A percentile compares a stretch with the other conserved stretches of the same genome.
phyloP scores from a whole-genome alignment of 768 basidiomycete genomes.

The Mycena vulgaris region DNA sequence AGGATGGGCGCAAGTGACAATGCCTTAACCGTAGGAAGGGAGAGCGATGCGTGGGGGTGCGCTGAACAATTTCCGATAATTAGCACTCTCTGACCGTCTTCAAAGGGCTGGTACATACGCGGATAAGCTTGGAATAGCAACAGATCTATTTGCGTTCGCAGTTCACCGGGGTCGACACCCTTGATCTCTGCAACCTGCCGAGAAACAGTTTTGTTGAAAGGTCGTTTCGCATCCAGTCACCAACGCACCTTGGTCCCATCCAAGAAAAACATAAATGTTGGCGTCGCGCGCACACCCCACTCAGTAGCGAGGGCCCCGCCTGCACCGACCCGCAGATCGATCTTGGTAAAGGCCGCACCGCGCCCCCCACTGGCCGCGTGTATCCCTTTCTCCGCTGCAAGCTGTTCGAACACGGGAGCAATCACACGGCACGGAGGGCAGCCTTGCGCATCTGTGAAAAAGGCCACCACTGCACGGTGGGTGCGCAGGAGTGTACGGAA shows the following conservation, averaged over 20 bases:
- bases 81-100: conserved; percentile 14
- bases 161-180: conserved; percentile 78
- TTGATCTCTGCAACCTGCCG: conserved; percentile 77
- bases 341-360: conserved; percentile 86
- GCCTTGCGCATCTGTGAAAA: conserved; percentile 81
- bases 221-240: neutral
- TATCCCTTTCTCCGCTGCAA: conserved; percentile 76
- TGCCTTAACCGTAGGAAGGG: conserved; percentile 72
- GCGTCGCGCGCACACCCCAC: conserved; percentile 82
- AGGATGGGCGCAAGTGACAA: conserved; percentile 83
- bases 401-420: conserved; percentile 85
- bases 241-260: conserved; percentile 75
- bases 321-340: conserved; percentile 83
- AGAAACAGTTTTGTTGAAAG: conserved; percentile 6
- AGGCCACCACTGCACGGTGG: conserved; percentile 82
- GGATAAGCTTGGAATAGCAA: conserved; percentile 85
- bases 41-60: conserved; percentile 78
- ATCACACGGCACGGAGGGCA: conserved; percentile 90
- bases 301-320: conserved; percentile 72
- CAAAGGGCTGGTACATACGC: conserved; percentile 63
- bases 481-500: conserved; percentile 75
- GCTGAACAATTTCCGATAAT: conserved; percentile 58
- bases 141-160: conserved; percentile 81
- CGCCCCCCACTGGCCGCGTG: conserved; percentile 51
- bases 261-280: conserved; percentile 92